phyloP scores from a whole-genome alignment of 2,329 filamentous ascomycete genomes.

The Cordyceps pruinosa region DNA sequence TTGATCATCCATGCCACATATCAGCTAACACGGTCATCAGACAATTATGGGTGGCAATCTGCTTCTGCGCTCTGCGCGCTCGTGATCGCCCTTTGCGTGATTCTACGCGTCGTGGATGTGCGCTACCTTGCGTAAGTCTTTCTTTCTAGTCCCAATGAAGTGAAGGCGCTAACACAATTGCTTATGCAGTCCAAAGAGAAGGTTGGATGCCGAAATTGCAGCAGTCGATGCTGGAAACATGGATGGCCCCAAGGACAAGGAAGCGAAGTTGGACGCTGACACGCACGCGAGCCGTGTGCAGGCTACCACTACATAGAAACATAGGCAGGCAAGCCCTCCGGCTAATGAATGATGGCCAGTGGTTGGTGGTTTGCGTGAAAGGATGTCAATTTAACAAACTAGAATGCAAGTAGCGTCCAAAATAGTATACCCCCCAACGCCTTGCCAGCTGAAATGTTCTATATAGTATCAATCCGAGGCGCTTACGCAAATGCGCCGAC shows the following conservation, averaged over 20 bases:
- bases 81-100: slow-evolving; percentile 38
- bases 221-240: not conserved
- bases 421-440: slow-evolving; percentile 1
- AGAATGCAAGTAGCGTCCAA: not conserved
- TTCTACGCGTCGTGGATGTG: slow-evolving; percentile 37
- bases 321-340: not conserved
- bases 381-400: not conserved
- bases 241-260: not conserved
- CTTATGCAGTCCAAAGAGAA: slow-evolving; percentile 8
- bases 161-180: not conserved
- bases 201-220: slow-evolving; percentile 4
- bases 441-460: not conserved
- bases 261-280: slow-evolving; percentile 1
- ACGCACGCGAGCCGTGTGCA: not conserved
- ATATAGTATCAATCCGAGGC: not conserved
- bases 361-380: not conserved
- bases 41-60: slow-evolving; percentile 42
- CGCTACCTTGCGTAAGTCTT: slow-evolving; percentile 8
- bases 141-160: not conserved
- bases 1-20: not conserved
- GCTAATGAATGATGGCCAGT: not conserved
- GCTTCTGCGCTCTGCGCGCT: slow-evolving; percentile 37
- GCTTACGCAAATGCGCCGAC: slow-evolving; percentile 63
- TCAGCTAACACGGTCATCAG: slow-evolving; percentile 16
- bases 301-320: not conserved